Evolutionary conservation across 805 yeast genomes (phyloP).

Genomic region (Kluyveromyces dobzhanskii): DNA sequence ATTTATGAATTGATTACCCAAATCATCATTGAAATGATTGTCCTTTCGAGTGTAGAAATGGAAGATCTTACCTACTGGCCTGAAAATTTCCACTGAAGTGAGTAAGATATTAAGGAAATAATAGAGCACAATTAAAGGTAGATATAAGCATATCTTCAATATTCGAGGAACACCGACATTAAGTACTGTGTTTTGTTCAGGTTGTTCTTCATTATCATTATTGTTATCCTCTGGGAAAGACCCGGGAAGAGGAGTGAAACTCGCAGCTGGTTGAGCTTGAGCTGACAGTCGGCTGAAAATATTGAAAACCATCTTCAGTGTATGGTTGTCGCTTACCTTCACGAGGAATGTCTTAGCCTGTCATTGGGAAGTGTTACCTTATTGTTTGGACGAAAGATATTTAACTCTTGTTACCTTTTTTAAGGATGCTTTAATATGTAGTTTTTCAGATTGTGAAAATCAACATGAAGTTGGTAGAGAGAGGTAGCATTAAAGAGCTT

Average conservation of each 20-base stretch:
- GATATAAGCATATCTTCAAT: conserved; percentile 7
- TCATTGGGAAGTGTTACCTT: too few species aligned
- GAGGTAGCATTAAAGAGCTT: too few species aligned
- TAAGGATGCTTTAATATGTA: too few species aligned
- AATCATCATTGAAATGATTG: conserved; percentile 5
- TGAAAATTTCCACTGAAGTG: conserved; percentile 10
- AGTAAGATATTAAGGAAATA: conserved; percentile 10
- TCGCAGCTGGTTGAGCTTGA: too few species aligned
- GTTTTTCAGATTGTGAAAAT: too few species aligned
- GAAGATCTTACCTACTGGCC: conserved; percentile 16
- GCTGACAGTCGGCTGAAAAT: not conserved
- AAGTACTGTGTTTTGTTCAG: not conserved
- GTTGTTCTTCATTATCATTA: conserved; percentile 1
- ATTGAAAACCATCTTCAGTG: conserved; percentile 3
- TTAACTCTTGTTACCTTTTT: too few species aligned
- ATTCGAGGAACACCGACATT: conserved; percentile 1
- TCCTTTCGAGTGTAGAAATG: conserved; percentile 18
- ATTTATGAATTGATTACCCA: conserved; percentile 1
- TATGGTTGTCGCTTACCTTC: too few species aligned
- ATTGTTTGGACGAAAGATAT: too few species aligned
- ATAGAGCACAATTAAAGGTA: conserved; percentile 15
- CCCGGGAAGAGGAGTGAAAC: conserved; percentile 12
- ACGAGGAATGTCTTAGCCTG: too few species aligned
- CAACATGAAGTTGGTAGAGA: too few species aligned
- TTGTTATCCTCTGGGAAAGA: conserved; percentile 3